Percentiles rank a stretch among this genome's conserved stretches.
Conservation (phyloP, 768 basidiomycete genomes). For the Suillus subalutaceus region DNA sequence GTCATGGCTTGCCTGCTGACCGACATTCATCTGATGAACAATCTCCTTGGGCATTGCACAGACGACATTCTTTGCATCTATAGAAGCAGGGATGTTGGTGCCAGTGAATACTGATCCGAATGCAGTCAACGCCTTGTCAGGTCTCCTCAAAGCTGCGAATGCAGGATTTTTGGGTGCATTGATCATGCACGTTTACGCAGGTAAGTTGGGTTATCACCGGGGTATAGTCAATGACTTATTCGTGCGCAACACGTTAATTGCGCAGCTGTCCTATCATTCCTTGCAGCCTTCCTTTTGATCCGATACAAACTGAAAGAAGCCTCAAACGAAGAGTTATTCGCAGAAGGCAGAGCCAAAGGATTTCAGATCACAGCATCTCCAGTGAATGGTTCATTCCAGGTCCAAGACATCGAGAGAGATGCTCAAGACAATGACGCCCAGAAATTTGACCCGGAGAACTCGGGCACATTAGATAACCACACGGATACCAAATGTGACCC, state of each 20-base stretch:
- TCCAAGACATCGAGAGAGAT: slow-evolving; percentile 20
- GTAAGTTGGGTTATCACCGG: slow-evolving; percentile 38
- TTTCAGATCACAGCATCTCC: slow-evolving; percentile 28
- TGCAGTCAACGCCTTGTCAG: slow-evolving; percentile 3
- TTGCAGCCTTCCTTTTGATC: slow-evolving; percentile 58
- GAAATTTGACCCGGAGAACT: not conserved
- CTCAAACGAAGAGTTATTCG: slow-evolving; percentile 47
- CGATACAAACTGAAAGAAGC: slow-evolving; percentile 59
- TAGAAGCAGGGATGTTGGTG: slow-evolving; percentile 54
- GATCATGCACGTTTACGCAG: slow-evolving; percentile 54
- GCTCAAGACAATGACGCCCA: not conserved
- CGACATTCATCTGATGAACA: not conserved
- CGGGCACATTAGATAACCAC: not conserved
- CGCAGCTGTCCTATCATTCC: slow-evolving; percentile 49
- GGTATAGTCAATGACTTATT: slow-evolving; percentile 16
- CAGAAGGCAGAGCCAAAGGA: slow-evolving; percentile 23
- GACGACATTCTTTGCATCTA: slow-evolving; percentile 67
- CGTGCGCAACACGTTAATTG: not conserved
- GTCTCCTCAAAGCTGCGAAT: slow-evolving; percentile 39
- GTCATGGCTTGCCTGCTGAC: slow-evolving; percentile 3
- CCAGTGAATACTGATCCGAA: slow-evolving; percentile 35
- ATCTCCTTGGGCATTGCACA: slow-evolving; percentile 21
- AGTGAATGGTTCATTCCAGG: slow-evolving; percentile 11
- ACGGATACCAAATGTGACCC: not conserved
- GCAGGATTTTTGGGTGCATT: slow-evolving; percentile 54